Evolutionary conservation across 768 basidiomycete species (phyloP).

Genomic region (Guyanaporus albipodus): DNA sequence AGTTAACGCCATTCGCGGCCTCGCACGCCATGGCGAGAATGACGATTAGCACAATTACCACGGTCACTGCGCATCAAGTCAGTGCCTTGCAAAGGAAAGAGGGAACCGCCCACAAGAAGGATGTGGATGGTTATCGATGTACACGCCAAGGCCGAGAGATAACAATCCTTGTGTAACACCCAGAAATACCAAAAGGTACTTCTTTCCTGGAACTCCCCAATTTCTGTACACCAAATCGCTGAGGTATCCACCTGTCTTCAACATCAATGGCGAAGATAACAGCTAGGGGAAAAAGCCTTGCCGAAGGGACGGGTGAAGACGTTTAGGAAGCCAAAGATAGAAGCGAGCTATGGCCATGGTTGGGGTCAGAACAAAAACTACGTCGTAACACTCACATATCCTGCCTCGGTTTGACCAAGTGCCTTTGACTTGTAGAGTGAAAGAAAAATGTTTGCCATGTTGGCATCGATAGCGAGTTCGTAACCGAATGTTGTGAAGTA

Average conservation of each 20-base stretch:
- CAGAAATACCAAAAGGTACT: constrained; percentile 2
- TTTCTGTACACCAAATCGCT: constrained; percentile 6
- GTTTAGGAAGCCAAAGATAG: constrained; percentile 4
- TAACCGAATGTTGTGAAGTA: constrained; percentile 7
- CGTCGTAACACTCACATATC: constrained; percentile 1
- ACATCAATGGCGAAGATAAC: neutral
- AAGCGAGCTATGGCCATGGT: neutral
- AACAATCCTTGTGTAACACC: constrained; percentile 1
- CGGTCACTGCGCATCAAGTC: neutral
- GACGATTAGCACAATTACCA: neutral
- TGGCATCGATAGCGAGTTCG: constrained; percentile 3
- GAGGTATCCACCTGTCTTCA: constrained; percentile 1
- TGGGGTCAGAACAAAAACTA: neutral
- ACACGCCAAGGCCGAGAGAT: constrained; percentile 34
- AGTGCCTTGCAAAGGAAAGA: neutral
- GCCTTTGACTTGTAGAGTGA: constrained; percentile 1
- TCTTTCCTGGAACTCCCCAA: constrained; percentile 7
- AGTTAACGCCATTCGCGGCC: constrained; percentile 1
- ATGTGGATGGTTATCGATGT: constrained; percentile 27
- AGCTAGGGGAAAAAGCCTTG: neutral
- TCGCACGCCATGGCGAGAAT: neutral
- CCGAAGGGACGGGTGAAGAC: constrained; percentile 2
- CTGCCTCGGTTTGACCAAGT: constrained; percentile 4
- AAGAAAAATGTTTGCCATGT: constrained; percentile 3
- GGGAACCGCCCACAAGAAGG: constrained; percentile 18